A percentile compares a stretch with the other conserved stretches of the same genome.
phyloP scores from a whole-genome alignment of 176 grass and related monocot genomes.

The Oryza glumipatula region DNA sequence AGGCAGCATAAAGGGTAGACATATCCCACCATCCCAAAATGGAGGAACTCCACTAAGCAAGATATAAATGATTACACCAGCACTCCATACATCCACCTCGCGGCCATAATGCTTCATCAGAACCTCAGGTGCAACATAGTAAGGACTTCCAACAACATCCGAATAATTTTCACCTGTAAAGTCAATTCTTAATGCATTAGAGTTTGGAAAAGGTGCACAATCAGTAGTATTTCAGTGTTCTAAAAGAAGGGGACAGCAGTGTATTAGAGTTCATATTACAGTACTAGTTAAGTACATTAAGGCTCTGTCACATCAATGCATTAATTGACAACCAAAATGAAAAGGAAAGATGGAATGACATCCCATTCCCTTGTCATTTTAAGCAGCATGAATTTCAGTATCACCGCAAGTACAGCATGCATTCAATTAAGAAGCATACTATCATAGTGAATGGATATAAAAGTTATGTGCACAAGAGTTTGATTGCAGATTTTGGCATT shows the following conservation, averaged over 20 bases:
- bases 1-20: slow-evolving; percentile 4
- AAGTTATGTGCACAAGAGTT: background rate
- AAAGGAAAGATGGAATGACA: background rate
- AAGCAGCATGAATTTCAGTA: slow-evolving; percentile 11
- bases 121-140: slow-evolving; percentile 88
- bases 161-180: slow-evolving; percentile 60
- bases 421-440: slow-evolving; percentile 6
- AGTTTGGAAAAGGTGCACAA: background rate
- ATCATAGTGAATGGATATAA: background rate
- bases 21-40: slow-evolving; percentile 72
- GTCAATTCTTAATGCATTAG: slow-evolving; percentile 26
- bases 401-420: slow-evolving; percentile 3
- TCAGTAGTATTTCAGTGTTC: background rate
- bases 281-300: background rate
- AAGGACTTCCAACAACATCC: slow-evolving; percentile 84
- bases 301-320: background rate
- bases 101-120: slow-evolving; percentile 61
- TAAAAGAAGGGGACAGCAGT: background rate
- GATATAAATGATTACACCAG: slow-evolving; percentile 76
- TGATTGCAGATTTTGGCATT: background rate
- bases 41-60: slow-evolving; percentile 74
- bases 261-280: slow-evolving; percentile 20
- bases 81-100: slow-evolving; percentile 75
- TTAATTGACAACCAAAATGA: background rate
- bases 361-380: slow-evolving; percentile 16